Evolutionary conservation across 495 filamentous ascomycete genomes (phyloP), one percentile per base, ranked within the genome.

Genomic region (Neurospora cerealis): DNA sequence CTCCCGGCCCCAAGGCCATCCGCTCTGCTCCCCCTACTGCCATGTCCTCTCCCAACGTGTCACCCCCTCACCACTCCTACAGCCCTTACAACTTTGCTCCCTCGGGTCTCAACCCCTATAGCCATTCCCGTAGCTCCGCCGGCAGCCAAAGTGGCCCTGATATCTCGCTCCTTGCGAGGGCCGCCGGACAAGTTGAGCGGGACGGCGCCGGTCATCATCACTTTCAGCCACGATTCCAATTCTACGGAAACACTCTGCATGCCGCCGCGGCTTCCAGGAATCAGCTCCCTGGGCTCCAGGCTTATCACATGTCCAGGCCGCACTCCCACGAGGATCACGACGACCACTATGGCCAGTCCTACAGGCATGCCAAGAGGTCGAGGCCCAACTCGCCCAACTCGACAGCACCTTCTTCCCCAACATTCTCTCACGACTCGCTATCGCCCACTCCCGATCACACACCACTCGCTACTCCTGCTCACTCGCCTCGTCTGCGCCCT

Each of bases 371-470:
- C 39, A 97, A 97, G 86, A 89, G 92, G 66, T 97, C 95, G 72
- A 86, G 96, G 72, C 96, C 96, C 44, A 94, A 93, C 80, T 97
- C 96, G 5, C 96, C 96, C 19, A 91, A 93, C 81, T 97, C 94
- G 48, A 98, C 96, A 4, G 95, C 95, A 28, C 96, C 96, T 37
- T 96, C 95, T 37, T 98, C 96, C 2, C 96, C 96, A n/a, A 97
- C 93, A 40, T 98, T 97, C 84, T 97, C 96, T 7, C 93, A 97
- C 82, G 95, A 96, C 84, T 97, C 95, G 10, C 89, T 93, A 34
- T 98, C 96, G 1, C 96, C 96, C 2, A 99, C 96, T 3, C 96
- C 96, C 3, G 96, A 98, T 79, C 94, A 97, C 85, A 98, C 96
- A 17, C 96, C 96, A 8, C 88, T 98, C 60, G 96, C 95, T 39